A percentile compares a stretch with the other conserved stretches of the same genome.
Evolutionary conservation across 1,139 yeast genomes (phyloP).

Genomic region (Trichomonascaceae sp.): DNA sequence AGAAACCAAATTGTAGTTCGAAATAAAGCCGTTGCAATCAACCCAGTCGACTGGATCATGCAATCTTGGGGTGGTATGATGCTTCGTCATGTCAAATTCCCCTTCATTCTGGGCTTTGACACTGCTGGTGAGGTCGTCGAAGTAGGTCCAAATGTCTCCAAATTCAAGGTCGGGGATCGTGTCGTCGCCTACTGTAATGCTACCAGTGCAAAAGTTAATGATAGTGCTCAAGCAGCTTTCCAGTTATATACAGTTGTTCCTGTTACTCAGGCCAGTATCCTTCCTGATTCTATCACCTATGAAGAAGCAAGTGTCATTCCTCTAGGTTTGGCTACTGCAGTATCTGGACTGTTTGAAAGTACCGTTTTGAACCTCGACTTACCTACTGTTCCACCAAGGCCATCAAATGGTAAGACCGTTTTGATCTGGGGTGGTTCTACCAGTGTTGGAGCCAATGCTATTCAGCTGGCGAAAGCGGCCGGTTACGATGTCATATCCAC

Average conservation of each 20-base stretch:
- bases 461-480: conserved; percentile 42
- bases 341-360: conserved; percentile 9
- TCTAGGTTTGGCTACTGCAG: conserved; percentile 14
- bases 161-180: conserved; percentile 47
- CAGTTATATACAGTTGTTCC: conserved; percentile 8
- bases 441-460: conserved; percentile 44
- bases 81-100: background rate
- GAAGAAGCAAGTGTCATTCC: conserved; percentile 10
- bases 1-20: background rate
- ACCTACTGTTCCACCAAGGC: conserved; percentile 23
- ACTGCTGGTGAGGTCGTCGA: conserved; percentile 2
- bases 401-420: conserved; percentile 30
- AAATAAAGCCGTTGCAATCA: background rate
- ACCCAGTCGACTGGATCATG: background rate
- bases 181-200: conserved; percentile 37
- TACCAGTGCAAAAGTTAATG: background rate
- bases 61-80: background rate
- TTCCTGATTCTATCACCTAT: conserved; percentile 8
- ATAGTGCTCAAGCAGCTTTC: conserved; percentile 3
- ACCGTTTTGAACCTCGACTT: conserved; percentile 14
- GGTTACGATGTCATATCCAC: conserved; percentile 43
- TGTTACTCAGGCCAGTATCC: background rate
- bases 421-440: conserved; percentile 57
- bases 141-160: background rate
- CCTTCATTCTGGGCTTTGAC: conserved; percentile 1